Evolutionary conservation across 2,329 filamentous ascomycete species (phyloP).

Genomic region (Aspergillus awamori): DNA sequence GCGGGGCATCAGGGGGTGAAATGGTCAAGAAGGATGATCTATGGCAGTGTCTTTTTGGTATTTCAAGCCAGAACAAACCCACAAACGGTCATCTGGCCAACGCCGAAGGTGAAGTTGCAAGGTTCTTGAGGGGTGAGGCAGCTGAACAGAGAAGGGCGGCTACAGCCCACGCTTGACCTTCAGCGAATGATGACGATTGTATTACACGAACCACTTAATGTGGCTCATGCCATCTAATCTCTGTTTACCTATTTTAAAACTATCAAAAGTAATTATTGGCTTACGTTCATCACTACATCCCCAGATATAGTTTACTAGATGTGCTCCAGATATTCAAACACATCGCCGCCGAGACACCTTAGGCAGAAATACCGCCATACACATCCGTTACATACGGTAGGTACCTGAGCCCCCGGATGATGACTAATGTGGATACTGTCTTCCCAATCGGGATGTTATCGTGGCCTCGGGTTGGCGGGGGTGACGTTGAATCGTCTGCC

Average conservation of each 20-base stretch:
- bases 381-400: neutral
- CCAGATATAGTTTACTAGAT: too few relatives aligned
- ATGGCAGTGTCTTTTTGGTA: constrained; percentile 86
- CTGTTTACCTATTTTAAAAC: neutral
- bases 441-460: constrained; percentile 17
- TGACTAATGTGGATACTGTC: constrained; percentile 21
- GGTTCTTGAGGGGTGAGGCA: constrained; percentile 58
- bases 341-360: too few relatives aligned
- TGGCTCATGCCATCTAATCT: neutral
- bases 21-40: constrained; percentile 76
- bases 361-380: neutral
- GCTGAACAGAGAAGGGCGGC: constrained; percentile 50
- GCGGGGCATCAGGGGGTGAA: constrained; percentile 73
- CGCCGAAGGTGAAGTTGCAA: constrained; percentile 50
- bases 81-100: constrained; percentile 18
- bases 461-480: constrained; percentile 16
- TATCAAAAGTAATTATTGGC: too few relatives aligned
- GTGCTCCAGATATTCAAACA: too few relatives aligned
- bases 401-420: neutral
- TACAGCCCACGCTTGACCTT: neutral
- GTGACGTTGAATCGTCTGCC: constrained; percentile 25
- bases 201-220: neutral
- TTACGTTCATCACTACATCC: too few relatives aligned
- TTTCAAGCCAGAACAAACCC: constrained; percentile 37
- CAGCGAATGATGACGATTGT: neutral